A percentile compares a stretch with the other conserved stretches of the same genome.
These are phyloP conservation scores for Aegilops speltoides DNA, from an alignment of 176 grass and related monocot genomes.

Conservation along the genomic window DNA sequence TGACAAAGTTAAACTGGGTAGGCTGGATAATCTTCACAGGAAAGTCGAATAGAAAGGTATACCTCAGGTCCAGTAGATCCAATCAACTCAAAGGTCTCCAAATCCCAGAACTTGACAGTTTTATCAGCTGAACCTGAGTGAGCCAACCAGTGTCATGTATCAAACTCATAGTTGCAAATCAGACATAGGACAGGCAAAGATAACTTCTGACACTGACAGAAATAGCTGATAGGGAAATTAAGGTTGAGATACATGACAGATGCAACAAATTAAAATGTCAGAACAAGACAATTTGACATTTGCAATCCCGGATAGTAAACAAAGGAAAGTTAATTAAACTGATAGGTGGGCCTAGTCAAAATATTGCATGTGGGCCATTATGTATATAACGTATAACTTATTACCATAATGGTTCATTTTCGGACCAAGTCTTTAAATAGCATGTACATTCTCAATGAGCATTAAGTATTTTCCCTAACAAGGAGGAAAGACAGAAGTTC, in stretches of 20 bases:
- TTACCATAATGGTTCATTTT: background rate
- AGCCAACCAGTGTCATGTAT: conserved; percentile 24
- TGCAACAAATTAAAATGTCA: background rate
- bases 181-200: background rate
- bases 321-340: background rate
- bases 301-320: background rate
- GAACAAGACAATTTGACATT: background rate
- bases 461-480: conserved; percentile 1
- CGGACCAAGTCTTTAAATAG: background rate
- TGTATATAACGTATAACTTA: background rate
- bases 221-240: background rate
- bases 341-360: background rate
- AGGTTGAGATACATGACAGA: background rate
- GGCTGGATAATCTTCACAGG: background rate
- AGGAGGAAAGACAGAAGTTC: background rate
- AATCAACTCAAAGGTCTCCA: conserved; percentile 97
- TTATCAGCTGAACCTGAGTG: conserved; percentile 86
- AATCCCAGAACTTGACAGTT: conserved; percentile 99
- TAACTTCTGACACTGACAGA: conserved; percentile 14
- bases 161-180: conserved; percentile 17
- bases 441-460: background rate
- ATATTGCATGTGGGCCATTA: background rate
- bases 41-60: conserved; percentile 20
- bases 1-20: conserved; percentile 15
- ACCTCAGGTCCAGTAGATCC: conserved; percentile 95